These are phyloP conservation scores for Phytopythium ostracodes DNA, from an alignment of 352 stramenopile genomes.

Conservation along the genomic window DNA sequence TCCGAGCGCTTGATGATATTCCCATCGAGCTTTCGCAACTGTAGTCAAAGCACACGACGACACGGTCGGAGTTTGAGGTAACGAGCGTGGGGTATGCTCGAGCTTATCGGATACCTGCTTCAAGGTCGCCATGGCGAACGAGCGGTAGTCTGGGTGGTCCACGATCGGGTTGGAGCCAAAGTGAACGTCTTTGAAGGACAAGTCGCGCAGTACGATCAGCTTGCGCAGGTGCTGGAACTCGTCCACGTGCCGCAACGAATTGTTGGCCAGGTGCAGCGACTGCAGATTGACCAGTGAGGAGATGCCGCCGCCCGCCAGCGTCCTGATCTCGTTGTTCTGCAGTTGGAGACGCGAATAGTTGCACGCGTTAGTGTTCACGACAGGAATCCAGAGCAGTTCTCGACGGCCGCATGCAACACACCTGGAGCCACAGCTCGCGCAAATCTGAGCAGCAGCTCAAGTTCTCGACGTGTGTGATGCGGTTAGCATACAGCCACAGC, in stretches of 20 bases:
- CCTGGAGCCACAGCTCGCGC: slow-evolving; percentile 81
- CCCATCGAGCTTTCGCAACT: slow-evolving; percentile 55
- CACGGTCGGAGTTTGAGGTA: not conserved
- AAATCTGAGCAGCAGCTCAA: slow-evolving; percentile 63
- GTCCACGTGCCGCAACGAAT: slow-evolving; percentile 63
- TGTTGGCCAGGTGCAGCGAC: slow-evolving; percentile 67
- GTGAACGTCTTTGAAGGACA: slow-evolving; percentile 75
- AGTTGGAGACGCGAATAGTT: not conserved
- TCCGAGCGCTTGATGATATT: slow-evolving; percentile 29
- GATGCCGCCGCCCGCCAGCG: slow-evolving; percentile 40
- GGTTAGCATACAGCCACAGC: slow-evolving; percentile 81
- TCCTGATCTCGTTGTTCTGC: slow-evolving; percentile 65
- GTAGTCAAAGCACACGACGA: no score
- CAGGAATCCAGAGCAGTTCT: no score
- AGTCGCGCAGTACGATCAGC: slow-evolving; percentile 46
- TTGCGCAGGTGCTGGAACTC: slow-evolving; percentile 62
- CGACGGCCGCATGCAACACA: slow-evolving; percentile 3
- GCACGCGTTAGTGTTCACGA: no score
- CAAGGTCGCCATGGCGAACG: slow-evolving; percentile 59
- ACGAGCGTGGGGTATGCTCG: not conserved
- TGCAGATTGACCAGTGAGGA: slow-evolving; percentile 67
- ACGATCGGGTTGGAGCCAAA: slow-evolving; percentile 83
- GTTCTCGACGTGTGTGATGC: slow-evolving; percentile 53
- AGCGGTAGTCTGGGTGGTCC: slow-evolving; percentile 63
- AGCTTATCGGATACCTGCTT: slow-evolving; percentile 33